Conservation (phyloP, 2,329 filamentous ascomycete genomes). For the Neonectria magnoliae region DNA sequence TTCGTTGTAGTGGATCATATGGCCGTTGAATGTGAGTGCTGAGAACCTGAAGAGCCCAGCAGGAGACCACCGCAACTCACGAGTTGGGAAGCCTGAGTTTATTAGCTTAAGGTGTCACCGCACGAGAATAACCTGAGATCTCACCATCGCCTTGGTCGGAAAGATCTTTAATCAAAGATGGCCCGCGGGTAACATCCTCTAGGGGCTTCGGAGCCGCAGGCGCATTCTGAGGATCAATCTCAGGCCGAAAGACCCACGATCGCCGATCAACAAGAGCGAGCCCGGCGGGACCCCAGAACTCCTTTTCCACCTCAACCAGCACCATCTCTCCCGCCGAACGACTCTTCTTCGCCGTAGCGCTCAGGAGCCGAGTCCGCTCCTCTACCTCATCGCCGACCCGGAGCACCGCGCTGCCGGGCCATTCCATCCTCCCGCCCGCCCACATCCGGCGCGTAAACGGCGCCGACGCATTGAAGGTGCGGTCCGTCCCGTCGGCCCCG, state of each 20-base stretch:
- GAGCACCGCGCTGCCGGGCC: conserved; percentile 52
- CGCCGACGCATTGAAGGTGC: conserved; percentile 65
- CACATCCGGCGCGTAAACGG: conserved; percentile 75
- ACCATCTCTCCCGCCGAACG: conserved; percentile 69
- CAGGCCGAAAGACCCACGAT: conserved; percentile 59
- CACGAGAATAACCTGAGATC: conserved; percentile 3
- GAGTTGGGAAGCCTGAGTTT: conserved; percentile 33
- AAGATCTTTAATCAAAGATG: conserved; percentile 43
- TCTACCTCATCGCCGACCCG: conserved; percentile 64
- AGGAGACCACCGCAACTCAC: conserved; percentile 56
- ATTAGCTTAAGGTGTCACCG: neutral
- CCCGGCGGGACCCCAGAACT: conserved; percentile 62
- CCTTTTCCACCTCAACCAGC: conserved; percentile 71
- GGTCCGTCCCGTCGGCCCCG: conserved; percentile 69
- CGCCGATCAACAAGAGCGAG: conserved; percentile 65
- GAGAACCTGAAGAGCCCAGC: conserved; percentile 80
- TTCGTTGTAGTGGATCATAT: conserved; percentile 84
- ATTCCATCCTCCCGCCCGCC: conserved; percentile 70
- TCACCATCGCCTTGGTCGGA: conserved; percentile 22
- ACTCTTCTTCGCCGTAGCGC: conserved; percentile 64
- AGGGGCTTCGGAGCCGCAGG: conserved; percentile 33
- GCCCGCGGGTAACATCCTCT: conserved; percentile 27
- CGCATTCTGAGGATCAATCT: conserved; percentile 38
- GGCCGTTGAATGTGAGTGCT: conserved; percentile 85
- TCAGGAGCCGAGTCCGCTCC: conserved; percentile 66